phyloP scores from a whole-genome alignment of 495 filamentous ascomycete species.

The Penicillium parvum region DNA sequence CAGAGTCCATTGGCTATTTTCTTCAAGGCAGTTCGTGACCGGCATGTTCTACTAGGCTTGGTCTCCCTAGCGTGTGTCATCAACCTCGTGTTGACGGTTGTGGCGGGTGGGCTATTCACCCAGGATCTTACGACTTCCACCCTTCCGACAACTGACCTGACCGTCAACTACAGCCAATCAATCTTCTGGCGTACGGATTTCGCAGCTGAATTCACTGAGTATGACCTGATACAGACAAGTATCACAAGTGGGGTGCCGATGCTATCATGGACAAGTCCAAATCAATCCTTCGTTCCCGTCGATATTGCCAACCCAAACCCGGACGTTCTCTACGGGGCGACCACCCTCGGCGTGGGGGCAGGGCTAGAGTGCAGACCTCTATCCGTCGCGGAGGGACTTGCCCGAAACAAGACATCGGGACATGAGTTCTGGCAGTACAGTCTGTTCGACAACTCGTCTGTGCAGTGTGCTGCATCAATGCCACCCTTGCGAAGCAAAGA shows the following conservation, averaged over 20 bases:
- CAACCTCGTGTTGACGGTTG: constrained; percentile 33
- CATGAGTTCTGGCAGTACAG: constrained; percentile 29
- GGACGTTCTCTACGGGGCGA: constrained; percentile 27
- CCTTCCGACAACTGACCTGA: constrained; percentile 22
- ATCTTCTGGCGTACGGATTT: constrained; percentile 32
- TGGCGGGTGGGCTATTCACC: constrained; percentile 37
- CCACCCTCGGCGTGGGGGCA: constrained; percentile 31
- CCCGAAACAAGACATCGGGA: constrained; percentile 8
- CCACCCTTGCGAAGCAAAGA: constrained; percentile 17
- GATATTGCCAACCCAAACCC: constrained; percentile 21
- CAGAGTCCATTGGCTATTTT: constrained; percentile 35
- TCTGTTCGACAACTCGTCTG: constrained; percentile 21
- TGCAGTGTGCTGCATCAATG: constrained; percentile 30
- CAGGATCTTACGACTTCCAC: constrained; percentile 31
- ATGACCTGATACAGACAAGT: constrained; percentile 40
- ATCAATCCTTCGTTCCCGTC: constrained; percentile 35
- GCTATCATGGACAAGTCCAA: constrained; percentile 34
- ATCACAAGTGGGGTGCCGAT: constrained; percentile 37
- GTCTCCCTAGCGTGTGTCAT: constrained; percentile 34
- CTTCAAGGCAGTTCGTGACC: constrained; percentile 30
- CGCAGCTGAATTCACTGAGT: constrained; percentile 37
- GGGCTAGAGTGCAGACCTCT: constrained; percentile 28
- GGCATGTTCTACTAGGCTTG: constrained; percentile 28
- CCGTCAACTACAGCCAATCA: constrained; percentile 34
- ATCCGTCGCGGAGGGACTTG: constrained; percentile 13